Base-by-base conservation (phyloP, 2,329 filamentous ascomycete species). In the Alternaria gaisen region DNA sequence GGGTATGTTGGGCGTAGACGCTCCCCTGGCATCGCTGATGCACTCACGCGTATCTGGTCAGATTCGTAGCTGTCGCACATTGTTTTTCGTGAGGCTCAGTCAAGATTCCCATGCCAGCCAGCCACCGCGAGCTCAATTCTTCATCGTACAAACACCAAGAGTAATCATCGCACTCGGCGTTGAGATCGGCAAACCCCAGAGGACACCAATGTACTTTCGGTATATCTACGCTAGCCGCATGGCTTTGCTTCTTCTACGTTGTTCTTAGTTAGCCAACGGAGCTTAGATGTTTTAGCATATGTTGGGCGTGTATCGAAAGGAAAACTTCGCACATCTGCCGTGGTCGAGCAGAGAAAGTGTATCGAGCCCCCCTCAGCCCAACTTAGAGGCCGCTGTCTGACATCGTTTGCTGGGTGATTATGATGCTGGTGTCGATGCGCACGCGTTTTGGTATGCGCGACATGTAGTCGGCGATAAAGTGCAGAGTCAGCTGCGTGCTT, bases 161-260 rank as follows among this genome's bases (percentile, higher is more conserved):
- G n/a, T 26, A 3, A 14, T 40, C 20, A 18, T 26, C 22, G n/a
- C 18, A 16, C 5, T 30, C 44, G 44, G 53, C 30, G 20, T 12
- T 57, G 53, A 60, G 36, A 46, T 52, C 58, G 46, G 40, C 46
- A 28, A 48, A 4, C 38, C 24, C 24, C 40, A 52, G 32, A 20
- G 41, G 20, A 38, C 36, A 28, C 28, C 22, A 26, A 16, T 30
- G 12, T 28, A 6, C 36, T 42, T 30, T 47, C 28, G 38, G n/a
- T 40, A 41, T 41, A n/a, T 38, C 24, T 34, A 41, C 34, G 32
- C 22, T 46, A 60, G 46, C 46, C 53, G 57, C 46, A 47, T 60
- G 46, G 44, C 40, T 41, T 51, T 59, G 36, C 36, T 59, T 44
- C 53, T 44, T 50, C 44, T 50, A 56, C 38, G 36, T 56, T 59